Conservation (phyloP, 164 flowering plant species). For the Vitis labrusca region DNA sequence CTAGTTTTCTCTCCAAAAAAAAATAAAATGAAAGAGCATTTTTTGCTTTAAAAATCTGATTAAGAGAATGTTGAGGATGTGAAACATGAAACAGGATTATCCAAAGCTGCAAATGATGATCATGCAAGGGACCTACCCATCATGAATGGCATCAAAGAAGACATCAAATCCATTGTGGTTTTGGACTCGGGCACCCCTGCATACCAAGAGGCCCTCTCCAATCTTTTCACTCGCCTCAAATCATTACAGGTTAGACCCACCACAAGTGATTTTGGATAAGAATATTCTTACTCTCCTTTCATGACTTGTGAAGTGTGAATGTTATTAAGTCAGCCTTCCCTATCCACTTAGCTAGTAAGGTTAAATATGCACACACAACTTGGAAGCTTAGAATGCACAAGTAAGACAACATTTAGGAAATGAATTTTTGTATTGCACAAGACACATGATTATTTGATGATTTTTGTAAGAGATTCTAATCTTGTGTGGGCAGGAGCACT, state of each 20-base stretch:
- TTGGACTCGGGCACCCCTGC: conserved; percentile 48
- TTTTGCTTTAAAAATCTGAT: neutral
- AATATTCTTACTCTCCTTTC: too few species aligned
- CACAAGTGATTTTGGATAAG: too few species aligned
- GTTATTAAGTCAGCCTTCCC: too few species aligned
- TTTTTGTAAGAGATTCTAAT: neutral
- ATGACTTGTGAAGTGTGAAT: too few species aligned
- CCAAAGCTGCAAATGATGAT: conserved; percentile 55
- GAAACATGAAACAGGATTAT: conserved; percentile 46
- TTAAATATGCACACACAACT: too few species aligned
- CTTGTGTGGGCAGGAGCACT: conserved; percentile 36
- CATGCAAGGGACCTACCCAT: conserved; percentile 75
- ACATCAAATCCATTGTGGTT: conserved; percentile 64
- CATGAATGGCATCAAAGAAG: conserved; percentile 88
- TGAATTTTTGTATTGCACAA: too few species aligned
- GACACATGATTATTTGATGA: neutral
- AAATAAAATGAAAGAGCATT: too few species aligned
- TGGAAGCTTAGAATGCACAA: too few species aligned
- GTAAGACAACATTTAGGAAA: too few species aligned
- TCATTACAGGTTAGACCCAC: conserved; percentile 42
- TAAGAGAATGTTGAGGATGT: too few species aligned
- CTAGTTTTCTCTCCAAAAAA: neutral
- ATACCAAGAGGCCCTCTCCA: conserved; percentile 53
- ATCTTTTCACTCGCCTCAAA: conserved; percentile 45
- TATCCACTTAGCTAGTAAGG: too few species aligned